Evolutionary conservation across 2,329 filamentous ascomycete species (phyloP), one percentile per base, ranked within the genome.

Genomic region (Fusarium lateritium): DNA sequence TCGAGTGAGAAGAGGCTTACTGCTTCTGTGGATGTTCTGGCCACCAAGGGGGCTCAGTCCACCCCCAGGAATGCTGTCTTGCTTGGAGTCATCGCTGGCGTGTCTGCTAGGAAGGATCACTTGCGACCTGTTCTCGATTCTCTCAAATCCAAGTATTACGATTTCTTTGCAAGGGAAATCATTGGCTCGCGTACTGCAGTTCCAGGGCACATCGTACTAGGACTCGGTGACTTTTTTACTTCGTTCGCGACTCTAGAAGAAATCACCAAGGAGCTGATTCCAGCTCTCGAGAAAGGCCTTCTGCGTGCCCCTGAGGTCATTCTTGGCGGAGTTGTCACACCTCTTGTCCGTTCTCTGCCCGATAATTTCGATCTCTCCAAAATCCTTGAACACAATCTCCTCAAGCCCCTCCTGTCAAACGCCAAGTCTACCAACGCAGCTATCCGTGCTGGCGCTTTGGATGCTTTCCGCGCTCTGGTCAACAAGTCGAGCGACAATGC

Each of bases 231-330:
- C 77, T 98, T 98, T 82, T 97, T 98, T 78, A 79, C 82, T 17
- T 86, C 85, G 33, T 98, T 95, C 76, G 85, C 92, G 38, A 91
- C 88, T 0, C 77, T 88, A 17, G 90, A 94, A 24, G 94, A 98
- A 69, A 78, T 98, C 31, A 87, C 89, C 54, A 91, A 88, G 67
- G 89, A 95, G 43, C 76, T 98, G 33, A 84, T 97, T 24, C 93
- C 94, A 10, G 84, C 94, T 0, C 83, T 98, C 15, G 96, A 99
- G 76, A 98, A 97, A 81, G 91, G 92, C 7, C 85, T 99, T 56
- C 82, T 99, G 45, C 88, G 97, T 76, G 91, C 95, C 9, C 97
- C 96, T 2, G 96, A 99, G 80, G 91, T 98, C 43, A 89, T 97
- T 15, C 83, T 98, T 28, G 90, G 91, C 72, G 92, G 94, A 67